Evolutionary conservation across 768 basidiomycete genomes (phyloP), one percentile per base, ranked within the genome.

Genomic region (Hortiboletus flavorubellus): DNA sequence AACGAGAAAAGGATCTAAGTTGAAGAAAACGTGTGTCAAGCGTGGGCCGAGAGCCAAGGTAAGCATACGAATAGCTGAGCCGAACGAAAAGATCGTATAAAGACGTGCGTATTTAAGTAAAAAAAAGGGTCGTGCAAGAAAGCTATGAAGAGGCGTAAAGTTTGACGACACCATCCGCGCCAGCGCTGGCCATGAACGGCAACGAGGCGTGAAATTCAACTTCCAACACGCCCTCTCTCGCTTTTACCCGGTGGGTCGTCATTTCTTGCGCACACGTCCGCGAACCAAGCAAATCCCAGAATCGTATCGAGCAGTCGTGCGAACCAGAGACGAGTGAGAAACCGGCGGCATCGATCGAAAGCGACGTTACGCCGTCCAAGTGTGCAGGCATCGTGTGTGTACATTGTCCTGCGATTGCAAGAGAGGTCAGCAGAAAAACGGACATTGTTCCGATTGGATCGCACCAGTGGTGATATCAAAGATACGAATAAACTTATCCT

Each of bases 81-180:
- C 42, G 31, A 43, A 46, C 29, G n/a, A 38, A 33, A 42, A 31
- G 29, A 42, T 18, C 45, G 35, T 50, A 57, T 40, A 42, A 50
- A 51, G 40, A 53, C 40, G 33, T 48, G 55, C 21, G 21, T 21
- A 21, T 21, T 21, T 21, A 21, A n/a, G n/a, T n/a, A n/a, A 21
- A 21, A 21, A 21, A 21, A 21, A 1, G 21, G 21, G 12, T 47
- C 53, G 29, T 35, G 35, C 15, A 42, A 40, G 26, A 26, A 16
- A 14, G 5, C 47, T 51, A 91, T 74, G 89, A 92, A 65, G 89
- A 89, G 58, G 90, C 89, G 70, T 91, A 97, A 29, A 98, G 77
- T 72, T 93, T 93, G 56, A 98, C 85, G 43, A 93, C 87, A 29
- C 95, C 94, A 73, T 98, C 96, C 12, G 93, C 92, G n/a, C 96